Evolutionary conservation across 164 flowering plant species (phyloP).

Genomic region (Berberis vulgaris): DNA sequence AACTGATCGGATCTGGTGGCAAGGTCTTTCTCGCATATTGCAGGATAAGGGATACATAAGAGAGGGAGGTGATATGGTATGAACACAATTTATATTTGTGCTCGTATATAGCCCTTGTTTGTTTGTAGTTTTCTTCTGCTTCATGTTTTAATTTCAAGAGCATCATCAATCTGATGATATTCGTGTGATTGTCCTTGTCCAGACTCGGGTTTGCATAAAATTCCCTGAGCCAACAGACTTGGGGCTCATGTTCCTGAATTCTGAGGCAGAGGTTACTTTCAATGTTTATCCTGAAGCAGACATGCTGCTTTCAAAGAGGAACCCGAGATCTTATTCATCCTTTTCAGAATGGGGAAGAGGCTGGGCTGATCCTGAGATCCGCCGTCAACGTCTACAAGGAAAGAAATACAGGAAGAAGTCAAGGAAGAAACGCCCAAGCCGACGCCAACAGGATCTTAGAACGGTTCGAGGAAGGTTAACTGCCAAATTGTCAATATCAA

Average conservation of each 20-base stretch:
- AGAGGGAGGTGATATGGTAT: constrained; percentile 59
- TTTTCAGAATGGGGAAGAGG: constrained; percentile 87
- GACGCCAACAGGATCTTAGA: constrained; percentile 12
- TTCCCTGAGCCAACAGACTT: constrained; percentile 51
- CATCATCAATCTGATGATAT: not conserved
- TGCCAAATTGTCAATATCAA: constrained; percentile 37
- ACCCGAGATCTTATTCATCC: constrained; percentile 28
- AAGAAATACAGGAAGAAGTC: constrained; percentile 20
- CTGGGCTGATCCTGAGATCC: constrained; percentile 96
- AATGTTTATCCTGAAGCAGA: constrained; percentile 69
- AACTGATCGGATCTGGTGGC: constrained; percentile 77
- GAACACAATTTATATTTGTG: not conserved
- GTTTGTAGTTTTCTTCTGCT: not conserved
- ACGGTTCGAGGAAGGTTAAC: constrained; percentile 57
- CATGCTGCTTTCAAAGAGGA: constrained; percentile 49
- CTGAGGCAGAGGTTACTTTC: constrained; percentile 26
- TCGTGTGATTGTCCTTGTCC: constrained; percentile 14
- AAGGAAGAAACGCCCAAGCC: constrained; percentile 20
- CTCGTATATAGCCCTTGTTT: too few species aligned
- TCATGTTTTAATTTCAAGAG: not conserved
- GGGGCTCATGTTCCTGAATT: constrained; percentile 46
- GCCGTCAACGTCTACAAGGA: constrained; percentile 51
- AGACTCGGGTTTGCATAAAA: constrained; percentile 54
- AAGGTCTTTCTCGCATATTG: constrained; percentile 71
- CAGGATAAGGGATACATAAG: constrained; percentile 60